Percentiles rank a stretch among this genome's conserved stretches.
Conservation (phyloP, 805 yeast species). For the Cyberlindnera euphorbiae region DNA sequence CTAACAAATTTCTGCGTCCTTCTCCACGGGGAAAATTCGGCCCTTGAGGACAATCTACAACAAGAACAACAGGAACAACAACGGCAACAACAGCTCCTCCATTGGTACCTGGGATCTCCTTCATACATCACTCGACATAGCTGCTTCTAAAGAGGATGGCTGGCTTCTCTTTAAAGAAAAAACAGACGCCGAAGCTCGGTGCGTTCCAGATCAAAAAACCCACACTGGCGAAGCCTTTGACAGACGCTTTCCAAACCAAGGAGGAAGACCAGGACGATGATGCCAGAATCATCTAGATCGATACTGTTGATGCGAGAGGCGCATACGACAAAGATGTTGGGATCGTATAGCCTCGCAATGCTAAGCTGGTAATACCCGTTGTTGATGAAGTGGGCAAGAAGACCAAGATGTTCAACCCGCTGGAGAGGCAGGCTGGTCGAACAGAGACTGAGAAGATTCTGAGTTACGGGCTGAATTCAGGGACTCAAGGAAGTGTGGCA, state of each 20-base stretch:
- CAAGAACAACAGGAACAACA: too few species aligned
- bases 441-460: too few species aligned
- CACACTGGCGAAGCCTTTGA: slow-evolving; percentile 2
- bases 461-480: slow-evolving; percentile 25
- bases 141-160: slow-evolving; percentile 27
- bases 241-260: slow-evolving; percentile 15
- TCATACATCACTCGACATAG: too few species aligned
- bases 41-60: too few species aligned
- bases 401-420: slow-evolving; percentile 13
- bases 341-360: too few species aligned
- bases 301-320: slow-evolving; percentile 21
- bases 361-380: slow-evolving; percentile 17
- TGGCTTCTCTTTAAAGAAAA: slow-evolving; percentile 35
- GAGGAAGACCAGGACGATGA: slow-evolving; percentile 21
- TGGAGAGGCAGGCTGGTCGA: background rate
- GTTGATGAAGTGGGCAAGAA: slow-evolving; percentile 2
- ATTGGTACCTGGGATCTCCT: too few species aligned
- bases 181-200: slow-evolving; percentile 14
- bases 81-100: too few species aligned
- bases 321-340: slow-evolving; percentile 19
- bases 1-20: too few species aligned
- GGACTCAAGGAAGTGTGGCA: background rate
- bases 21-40: too few species aligned
- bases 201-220: slow-evolving; percentile 31
- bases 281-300: slow-evolving; percentile 15